Evolutionary conservation across 768 basidiomycete genomes (phyloP), one percentile per base, ranked within the genome.

Genomic region (Pleurotus platypus): DNA sequence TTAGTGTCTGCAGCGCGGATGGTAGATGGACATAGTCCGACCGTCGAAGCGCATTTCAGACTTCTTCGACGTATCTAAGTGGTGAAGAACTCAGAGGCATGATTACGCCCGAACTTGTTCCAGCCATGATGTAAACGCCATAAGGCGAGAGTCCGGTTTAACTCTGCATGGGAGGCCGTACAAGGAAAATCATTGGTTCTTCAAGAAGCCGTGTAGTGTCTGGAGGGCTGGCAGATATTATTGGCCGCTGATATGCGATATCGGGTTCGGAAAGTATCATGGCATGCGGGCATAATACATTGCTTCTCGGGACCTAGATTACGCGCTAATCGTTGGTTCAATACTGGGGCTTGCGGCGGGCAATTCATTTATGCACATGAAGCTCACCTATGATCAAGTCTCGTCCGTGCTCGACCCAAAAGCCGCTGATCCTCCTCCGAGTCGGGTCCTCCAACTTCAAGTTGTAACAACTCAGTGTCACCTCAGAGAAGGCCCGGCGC

Each of bases 161-260:
- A 40, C 18, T 42, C 16, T 40, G 18, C n/a, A 24, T 42, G 22
- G 18, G 22, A 13, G 15, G 22, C 51, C 51, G 39, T 16, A 24
- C 39, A 43, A 11, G 51, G 39, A 22, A 42, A 38, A 8, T 54
- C 9, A 22, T 16, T 22, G 7, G 42, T n/a, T 45, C 42, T 49
- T 49, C 15, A 49, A 37, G 27, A 6, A 35, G n/a, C 12, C 26
- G 30, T 15, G 5, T 15, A 18, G 15, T n/a, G 16, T 3, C 15
- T 20, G 6, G 43, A 18, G 12, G 20, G 39, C 13, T 18, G 51
- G 39, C 18, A 26, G 12, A 12, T 18, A 13, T 18, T 40, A 11
- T 42, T 54, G 15, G 51, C 37, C 51, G 27, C 51, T 54, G 37
- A 54, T 54, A 54, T 54, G 51, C 43, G 51, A 54, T 54, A 54